Evolutionary conservation across 2,329 filamentous ascomycete genomes (phyloP).

Genomic region (Stagonosporopsis chrysanthemi): DNA sequence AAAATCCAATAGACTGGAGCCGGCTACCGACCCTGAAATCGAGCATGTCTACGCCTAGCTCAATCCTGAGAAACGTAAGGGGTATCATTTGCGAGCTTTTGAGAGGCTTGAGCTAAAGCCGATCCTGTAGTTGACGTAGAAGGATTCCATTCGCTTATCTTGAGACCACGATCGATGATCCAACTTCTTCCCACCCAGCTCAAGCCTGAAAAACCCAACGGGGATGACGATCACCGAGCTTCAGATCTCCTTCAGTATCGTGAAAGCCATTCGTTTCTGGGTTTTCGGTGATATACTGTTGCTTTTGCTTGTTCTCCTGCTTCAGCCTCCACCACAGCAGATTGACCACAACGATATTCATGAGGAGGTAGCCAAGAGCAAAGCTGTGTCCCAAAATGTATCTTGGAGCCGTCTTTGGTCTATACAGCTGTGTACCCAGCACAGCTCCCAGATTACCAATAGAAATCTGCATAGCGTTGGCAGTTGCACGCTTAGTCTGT

Average conservation of each 20-base stretch:
- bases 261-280: slow-evolving; percentile 41
- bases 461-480: slow-evolving; percentile 59
- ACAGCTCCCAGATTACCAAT: slow-evolving; percentile 58
- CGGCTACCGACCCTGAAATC: background rate
- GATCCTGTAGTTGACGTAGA: background rate
- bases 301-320: slow-evolving; percentile 43
- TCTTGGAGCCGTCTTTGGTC: slow-evolving; percentile 43
- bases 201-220: slow-evolving; percentile 47
- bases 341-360: slow-evolving; percentile 44
- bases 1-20: background rate
- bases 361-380: slow-evolving; percentile 44
- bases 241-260: slow-evolving; percentile 42
- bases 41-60: background rate
- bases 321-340: slow-evolving; percentile 41
- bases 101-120: background rate
- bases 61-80: background rate
- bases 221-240: slow-evolving; percentile 45
- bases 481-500: slow-evolving; percentile 61
- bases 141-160: background rate
- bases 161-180: background rate
- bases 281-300: slow-evolving; percentile 30
- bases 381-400: slow-evolving; percentile 49
- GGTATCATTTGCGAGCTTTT: background rate
- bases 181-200: background rate
- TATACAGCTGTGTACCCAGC: slow-evolving; percentile 49